These are phyloP conservation scores for Rhizopus arrhizus DNA, from an alignment of 371 early-diverging fungal genomes.

Conservation along the genomic window DNA sequence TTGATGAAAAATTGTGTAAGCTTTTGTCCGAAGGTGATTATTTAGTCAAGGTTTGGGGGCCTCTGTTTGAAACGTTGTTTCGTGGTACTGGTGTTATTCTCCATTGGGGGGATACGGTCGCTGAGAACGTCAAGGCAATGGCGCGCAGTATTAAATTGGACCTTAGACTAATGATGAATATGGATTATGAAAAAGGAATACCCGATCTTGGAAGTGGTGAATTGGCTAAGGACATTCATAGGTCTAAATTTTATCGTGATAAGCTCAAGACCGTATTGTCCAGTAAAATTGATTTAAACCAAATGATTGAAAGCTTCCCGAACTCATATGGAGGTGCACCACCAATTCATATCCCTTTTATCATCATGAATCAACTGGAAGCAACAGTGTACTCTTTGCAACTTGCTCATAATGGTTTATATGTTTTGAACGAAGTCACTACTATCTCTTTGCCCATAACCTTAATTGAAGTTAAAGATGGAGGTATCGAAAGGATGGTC, in stretches of 20 bases:
- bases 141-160: constrained; percentile 8
- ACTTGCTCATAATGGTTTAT: constrained; percentile 10
- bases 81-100: constrained; percentile 5
- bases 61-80: constrained; percentile 13
- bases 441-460: constrained; percentile 14
- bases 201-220: constrained; percentile 11
- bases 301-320: constrained; percentile 11
- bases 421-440: constrained; percentile 14
- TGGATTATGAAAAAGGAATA: constrained; percentile 4
- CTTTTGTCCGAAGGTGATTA: constrained; percentile 19
- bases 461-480: constrained; percentile 11
- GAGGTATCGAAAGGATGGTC: constrained; percentile 2
- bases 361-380: constrained; percentile 14
- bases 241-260: constrained; percentile 14
- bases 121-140: constrained; percentile 12
- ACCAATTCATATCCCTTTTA: constrained; percentile 10
- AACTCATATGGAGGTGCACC: constrained; percentile 2
- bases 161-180: constrained; percentile 7
- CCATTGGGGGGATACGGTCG: constrained; percentile 18
- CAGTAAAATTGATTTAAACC: constrained; percentile 17
- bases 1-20: constrained; percentile 12
- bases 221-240: constrained; percentile 9
- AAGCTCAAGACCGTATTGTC: constrained; percentile 18
- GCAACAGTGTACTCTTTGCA: constrained; percentile 10
- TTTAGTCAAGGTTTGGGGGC: constrained; percentile 17